Evolutionary conservation across 2,329 filamentous ascomycete species (phyloP), one percentile per base, ranked within the genome.

Genomic region (Colletotrichum orchidophilum): DNA sequence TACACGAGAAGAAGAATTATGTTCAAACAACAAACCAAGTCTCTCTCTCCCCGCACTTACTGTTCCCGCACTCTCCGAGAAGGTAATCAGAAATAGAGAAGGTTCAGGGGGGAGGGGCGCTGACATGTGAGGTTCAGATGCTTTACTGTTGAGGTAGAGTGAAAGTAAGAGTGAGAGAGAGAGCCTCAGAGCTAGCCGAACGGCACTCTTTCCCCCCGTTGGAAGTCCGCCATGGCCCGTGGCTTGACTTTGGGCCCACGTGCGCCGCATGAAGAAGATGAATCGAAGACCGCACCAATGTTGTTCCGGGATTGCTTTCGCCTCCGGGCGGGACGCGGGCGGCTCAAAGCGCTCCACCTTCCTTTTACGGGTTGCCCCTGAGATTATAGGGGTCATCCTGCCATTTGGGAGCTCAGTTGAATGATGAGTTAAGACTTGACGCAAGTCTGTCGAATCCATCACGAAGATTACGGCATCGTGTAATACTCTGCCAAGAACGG

Each of bases 221-320:
- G 39, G 39, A 46, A 7, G 39, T 46, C 39, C 39, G 39, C 39
- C 7, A n/a, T n/a, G n/a, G n/a, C 5, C 33, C 57, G 57, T 21
- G 35, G 57, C 57, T 59, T 24, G 26, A 13, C 55, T 24, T 46
- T 33, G 18, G 39, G 42, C 24, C 66, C 58, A 68, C 58, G 50
- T 70, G 62, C 49, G 58, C 50, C 50, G 15, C 12, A 8, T 29
- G 24, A 58, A 29, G 24, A 58, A 29, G 54, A 29, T 64, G 49
- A 46, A 46, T 46, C 39, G 42, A 55, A 61, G 27, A 52, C 52
- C 68, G 68, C 68, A 27, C 68, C 68, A 66, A 71, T 52, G 57
- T 71, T 71, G 55, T 67, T 71, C 68, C 68, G 68, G 68, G 57
- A 53, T 13, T 46, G 52, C 39, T 21, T 21, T 46, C 35, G 49